Evolutionary conservation across 1,139 yeast species (phyloP).

Genomic region (Lodderomyces elongisporus): DNA sequence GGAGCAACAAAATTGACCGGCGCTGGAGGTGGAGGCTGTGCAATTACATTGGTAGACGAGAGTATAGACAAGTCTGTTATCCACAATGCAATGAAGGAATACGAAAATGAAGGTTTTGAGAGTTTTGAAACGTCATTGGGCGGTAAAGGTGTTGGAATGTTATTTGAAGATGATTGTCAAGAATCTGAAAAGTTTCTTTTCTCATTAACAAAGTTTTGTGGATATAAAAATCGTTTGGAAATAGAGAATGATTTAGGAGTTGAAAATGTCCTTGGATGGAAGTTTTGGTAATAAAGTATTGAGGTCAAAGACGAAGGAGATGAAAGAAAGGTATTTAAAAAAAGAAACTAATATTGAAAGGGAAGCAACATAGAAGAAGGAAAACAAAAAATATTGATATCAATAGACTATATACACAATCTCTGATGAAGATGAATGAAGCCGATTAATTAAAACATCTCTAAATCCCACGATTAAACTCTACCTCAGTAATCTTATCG

Average conservation of each 20-base stretch:
- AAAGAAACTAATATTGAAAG: too few species aligned
- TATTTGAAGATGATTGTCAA: slow-evolving; percentile 20
- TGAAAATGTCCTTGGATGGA: slow-evolving; percentile 44
- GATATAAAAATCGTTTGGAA: slow-evolving; percentile 35
- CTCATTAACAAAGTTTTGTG: slow-evolving; percentile 31
- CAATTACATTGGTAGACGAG: slow-evolving; percentile 72
- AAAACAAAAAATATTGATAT: too few species aligned
- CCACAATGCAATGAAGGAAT: slow-evolving; percentile 32
- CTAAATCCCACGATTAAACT: slow-evolving; percentile 90
- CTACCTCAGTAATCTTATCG: slow-evolving; percentile 51
- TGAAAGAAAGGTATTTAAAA: slow-evolving; percentile 1
- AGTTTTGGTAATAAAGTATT: slow-evolving; percentile 59
- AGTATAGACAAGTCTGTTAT: slow-evolving; percentile 29
- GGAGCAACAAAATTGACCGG: slow-evolving; percentile 96
- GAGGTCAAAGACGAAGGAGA: slow-evolving; percentile 1
- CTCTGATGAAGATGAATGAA: too few species aligned
- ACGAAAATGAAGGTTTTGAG: slow-evolving; percentile 54
- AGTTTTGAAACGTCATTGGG: slow-evolving; percentile 83
- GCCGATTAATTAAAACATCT: too few species aligned
- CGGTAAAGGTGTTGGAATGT: slow-evolving; percentile 77
- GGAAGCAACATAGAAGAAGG: not conserved
- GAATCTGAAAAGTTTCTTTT: slow-evolving; percentile 16
- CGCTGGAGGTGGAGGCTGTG: slow-evolving; percentile 99
- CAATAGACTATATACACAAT: too few species aligned
- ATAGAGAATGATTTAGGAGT: slow-evolving; percentile 47